Percentiles rank a stretch among this genome's conserved stretches.
Conservation (phyloP, 768 basidiomycete genomes). For the Lentinula aciculospora region DNA sequence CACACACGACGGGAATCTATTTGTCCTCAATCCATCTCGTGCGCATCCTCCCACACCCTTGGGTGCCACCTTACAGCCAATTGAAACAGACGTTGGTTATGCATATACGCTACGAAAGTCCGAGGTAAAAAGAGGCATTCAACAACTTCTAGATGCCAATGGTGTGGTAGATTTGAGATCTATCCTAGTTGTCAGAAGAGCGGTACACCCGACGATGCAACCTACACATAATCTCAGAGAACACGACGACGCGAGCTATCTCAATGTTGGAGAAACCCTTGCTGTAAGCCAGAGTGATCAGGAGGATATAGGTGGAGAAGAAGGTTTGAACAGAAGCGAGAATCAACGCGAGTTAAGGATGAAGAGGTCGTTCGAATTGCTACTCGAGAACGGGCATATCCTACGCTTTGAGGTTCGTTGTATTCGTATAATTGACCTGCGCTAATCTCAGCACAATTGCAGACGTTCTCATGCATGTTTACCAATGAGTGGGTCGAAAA, state of each 20-base stretch:
- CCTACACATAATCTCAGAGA: conserved; percentile 24
- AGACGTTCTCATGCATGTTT: conserved; percentile 62
- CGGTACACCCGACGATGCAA: conserved; percentile 41
- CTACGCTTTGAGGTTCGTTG: conserved; percentile 74
- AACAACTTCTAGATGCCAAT: conserved; percentile 59
- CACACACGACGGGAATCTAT: conserved; percentile 70
- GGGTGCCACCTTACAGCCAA: conserved; percentile 32
- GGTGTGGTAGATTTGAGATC: conserved; percentile 71
- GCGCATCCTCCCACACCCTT: conserved; percentile 72
- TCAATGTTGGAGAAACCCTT: conserved; percentile 26
- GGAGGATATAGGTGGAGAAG: conserved; percentile 63
- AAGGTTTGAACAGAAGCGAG: conserved; percentile 31
- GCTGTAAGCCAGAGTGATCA: conserved; percentile 41
- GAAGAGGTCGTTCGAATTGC: conserved; percentile 72
- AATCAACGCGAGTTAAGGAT: conserved; percentile 46
- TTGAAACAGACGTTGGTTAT: conserved; percentile 21
- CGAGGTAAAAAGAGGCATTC: conserved; percentile 58
- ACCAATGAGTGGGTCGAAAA: conserved; percentile 85
- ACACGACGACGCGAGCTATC: conserved; percentile 26
- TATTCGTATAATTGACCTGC: conserved; percentile 1
- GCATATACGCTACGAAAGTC: conserved; percentile 35
- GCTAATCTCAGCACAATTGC: background rate
- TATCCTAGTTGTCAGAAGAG: conserved; percentile 59
- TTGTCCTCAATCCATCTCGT: conserved; percentile 42
- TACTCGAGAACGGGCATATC: conserved; percentile 61